phyloP scores from a whole-genome alignment of 2,329 filamentous ascomycete species.

The Colletotrichum scovillei region DNA sequence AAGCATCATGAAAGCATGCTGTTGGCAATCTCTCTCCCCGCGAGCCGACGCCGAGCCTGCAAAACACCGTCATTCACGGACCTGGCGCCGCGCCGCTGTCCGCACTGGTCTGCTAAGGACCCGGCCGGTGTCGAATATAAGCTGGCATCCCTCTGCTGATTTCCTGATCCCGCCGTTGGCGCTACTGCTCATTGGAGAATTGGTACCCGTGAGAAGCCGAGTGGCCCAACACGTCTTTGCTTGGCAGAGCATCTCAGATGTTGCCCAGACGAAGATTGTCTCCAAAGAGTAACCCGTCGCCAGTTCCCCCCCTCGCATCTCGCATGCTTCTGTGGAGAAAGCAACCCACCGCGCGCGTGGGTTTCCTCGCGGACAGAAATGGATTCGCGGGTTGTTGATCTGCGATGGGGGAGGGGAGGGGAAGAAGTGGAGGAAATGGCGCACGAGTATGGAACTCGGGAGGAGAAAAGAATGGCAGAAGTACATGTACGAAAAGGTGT shows the following conservation, averaged over 20 bases:
- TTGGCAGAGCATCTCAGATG: neutral
- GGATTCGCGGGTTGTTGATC: neutral
- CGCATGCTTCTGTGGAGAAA: neutral
- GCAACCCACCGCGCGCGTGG: neutral
- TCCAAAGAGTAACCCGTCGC: neutral
- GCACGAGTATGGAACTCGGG: neutral
- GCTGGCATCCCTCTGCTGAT: neutral
- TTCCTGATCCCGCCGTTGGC: neutral
- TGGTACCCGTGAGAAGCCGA: neutral
- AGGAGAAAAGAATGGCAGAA: neutral
- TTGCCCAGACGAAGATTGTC: neutral
- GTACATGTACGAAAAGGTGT: neutral
- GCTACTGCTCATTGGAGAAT: neutral
- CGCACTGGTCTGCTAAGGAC: conserved; percentile 3
- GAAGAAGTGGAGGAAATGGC: neutral
- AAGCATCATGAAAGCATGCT: neutral
- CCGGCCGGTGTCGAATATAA: neutral
- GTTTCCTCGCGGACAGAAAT: neutral
- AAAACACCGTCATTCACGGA: conserved; percentile 17
- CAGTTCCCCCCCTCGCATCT: too few relatives aligned
- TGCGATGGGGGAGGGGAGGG: neutral
- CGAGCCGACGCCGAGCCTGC: conserved; percentile 14
- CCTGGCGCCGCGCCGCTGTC: conserved; percentile 13
- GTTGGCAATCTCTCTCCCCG: neutral
- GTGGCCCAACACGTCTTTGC: neutral